A percentile compares a stretch with the other conserved stretches of the same genome.
These are phyloP conservation scores for Colletotrichum musae DNA, from an alignment of 2,329 filamentous ascomycete species.

Conservation along the genomic window DNA sequence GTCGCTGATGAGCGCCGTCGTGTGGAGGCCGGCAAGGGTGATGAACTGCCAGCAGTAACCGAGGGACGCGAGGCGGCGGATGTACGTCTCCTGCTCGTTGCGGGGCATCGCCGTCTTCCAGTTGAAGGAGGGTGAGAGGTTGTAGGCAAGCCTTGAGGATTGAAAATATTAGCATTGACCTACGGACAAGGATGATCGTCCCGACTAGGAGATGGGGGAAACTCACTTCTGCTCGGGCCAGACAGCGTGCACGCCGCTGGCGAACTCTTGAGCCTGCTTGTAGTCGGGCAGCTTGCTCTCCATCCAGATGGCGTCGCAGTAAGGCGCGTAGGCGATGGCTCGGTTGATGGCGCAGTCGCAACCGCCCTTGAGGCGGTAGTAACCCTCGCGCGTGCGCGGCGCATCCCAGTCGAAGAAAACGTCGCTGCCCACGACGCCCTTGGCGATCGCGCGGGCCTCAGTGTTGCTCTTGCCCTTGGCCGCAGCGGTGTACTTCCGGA, in stretches of 20 bases:
- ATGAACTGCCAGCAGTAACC: constrained; percentile 99
- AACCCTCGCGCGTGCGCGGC: constrained; percentile 94
- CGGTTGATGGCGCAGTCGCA: constrained; percentile 93
- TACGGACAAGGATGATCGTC: no score
- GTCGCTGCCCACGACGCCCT: constrained; percentile 81
- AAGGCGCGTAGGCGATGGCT: constrained; percentile 91
- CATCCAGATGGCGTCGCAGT: constrained; percentile 99
- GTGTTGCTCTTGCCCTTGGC: constrained; percentile 87
- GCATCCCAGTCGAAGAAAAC: constrained; percentile 96
- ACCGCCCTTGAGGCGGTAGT: constrained; percentile 92
- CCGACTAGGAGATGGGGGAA: neutral
- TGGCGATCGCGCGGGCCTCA: constrained; percentile 86
- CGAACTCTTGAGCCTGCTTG: constrained; percentile 92
- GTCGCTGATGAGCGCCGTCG: constrained; percentile 92
- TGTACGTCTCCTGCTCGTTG: constrained; percentile 96
- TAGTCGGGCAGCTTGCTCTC: constrained; percentile 97
- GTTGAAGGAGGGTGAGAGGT: constrained; percentile 99
- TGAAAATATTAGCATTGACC: neutral
- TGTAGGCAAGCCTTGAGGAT: constrained; percentile 85
- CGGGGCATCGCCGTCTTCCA: constrained; percentile 98
- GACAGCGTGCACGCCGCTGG: constrained; percentile 91
- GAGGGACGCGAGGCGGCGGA: constrained; percentile 85
- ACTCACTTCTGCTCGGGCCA: constrained; percentile 96
- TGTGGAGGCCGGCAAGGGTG: constrained; percentile 97
- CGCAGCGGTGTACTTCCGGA: constrained; percentile 75